These are phyloP conservation scores for Xerocomus spinulosus DNA, from an alignment of 768 basidiomycete species.

Conservation along the genomic window DNA sequence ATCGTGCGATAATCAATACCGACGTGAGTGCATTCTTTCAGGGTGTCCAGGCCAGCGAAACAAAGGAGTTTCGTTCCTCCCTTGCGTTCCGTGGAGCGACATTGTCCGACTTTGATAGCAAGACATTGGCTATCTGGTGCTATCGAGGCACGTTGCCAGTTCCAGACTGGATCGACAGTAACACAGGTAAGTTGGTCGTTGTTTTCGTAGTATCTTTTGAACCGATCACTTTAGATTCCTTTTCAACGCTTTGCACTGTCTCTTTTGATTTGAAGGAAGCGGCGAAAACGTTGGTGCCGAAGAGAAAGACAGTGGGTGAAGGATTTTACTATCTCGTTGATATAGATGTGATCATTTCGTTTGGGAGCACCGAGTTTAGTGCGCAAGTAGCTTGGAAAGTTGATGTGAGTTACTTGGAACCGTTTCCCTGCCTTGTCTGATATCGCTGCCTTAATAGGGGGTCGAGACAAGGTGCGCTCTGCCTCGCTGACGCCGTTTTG, in stretches of 20 bases:
- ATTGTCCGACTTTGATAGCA: constrained; percentile 2
- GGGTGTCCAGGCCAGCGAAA: constrained; percentile 10
- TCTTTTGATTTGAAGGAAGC: constrained; percentile 6
- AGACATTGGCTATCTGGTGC: constrained; percentile 1
- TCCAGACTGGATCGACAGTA: no score
- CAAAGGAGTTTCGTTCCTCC: constrained; percentile 10
- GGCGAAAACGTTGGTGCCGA: neutral
- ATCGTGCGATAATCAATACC: no score
- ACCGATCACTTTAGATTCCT: constrained; percentile 1
- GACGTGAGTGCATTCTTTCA: neutral
- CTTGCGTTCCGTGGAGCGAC: neutral
- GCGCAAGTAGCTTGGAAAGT: constrained; percentile 3
- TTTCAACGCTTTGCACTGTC: constrained; percentile 11
- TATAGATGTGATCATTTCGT: constrained; percentile 11
- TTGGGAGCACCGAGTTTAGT: constrained; percentile 25
- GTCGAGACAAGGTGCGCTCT: neutral
- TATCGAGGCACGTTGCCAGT: constrained; percentile 10
- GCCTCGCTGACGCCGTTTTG: neutral
- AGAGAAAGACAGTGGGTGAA: neutral
- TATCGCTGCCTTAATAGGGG: neutral
- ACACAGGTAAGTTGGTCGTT: no score
- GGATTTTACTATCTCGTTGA: constrained; percentile 7
- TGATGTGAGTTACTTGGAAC: neutral
- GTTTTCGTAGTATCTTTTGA: no score
- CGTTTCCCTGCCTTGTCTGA: neutral